A percentile compares a stretch with the other conserved stretches of the same genome.
Evolutionary conservation across 1,284 basidiomycete genomes (phyloP).

Genomic region (Malassezia dermatis): DNA sequence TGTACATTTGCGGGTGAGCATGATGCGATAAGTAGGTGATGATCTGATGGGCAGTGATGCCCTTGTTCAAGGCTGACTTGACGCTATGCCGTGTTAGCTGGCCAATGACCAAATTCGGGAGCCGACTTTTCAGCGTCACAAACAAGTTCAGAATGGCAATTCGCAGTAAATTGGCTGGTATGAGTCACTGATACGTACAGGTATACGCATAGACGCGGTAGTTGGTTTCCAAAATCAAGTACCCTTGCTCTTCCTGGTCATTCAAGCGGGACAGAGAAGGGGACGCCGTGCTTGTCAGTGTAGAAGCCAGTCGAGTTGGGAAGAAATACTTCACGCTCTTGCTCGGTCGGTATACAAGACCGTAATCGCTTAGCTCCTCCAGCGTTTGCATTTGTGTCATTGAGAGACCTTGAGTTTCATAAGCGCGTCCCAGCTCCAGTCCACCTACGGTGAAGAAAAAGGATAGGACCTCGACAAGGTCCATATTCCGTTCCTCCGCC

Average conservation of each 20-base stretch:
- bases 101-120: slow-evolving; percentile 90
- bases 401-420: slow-evolving; percentile 71
- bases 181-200: slow-evolving; percentile 51
- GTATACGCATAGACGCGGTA: slow-evolving; percentile 98
- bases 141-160: slow-evolving; percentile 94
- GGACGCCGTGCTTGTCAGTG: slow-evolving; percentile 60
- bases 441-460: slow-evolving; percentile 61
- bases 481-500: slow-evolving; percentile 53
- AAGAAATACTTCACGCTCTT: slow-evolving; percentile 60
- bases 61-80: slow-evolving; percentile 81
- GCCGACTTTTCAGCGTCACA: slow-evolving; percentile 79
- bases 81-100: slow-evolving; percentile 89
- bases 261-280: slow-evolving; percentile 26
- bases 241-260: slow-evolving; percentile 56
- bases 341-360: slow-evolving; percentile 62
- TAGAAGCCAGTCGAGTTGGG: slow-evolving; percentile 91
- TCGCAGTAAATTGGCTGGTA: slow-evolving; percentile 77
- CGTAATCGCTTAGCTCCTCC: slow-evolving; percentile 84
- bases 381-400: slow-evolving; percentile 75
- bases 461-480: slow-evolving; percentile 82
- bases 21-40: slow-evolving; percentile 87
- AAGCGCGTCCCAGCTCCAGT: slow-evolving; percentile 50
- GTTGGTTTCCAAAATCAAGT: slow-evolving; percentile 95
- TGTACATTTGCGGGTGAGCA: slow-evolving; percentile 95
- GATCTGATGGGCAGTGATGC: slow-evolving; percentile 94